These are phyloP conservation scores for Coffea humblotiana DNA, from an alignment of 305 asterid genomes.

Conservation along the genomic window DNA sequence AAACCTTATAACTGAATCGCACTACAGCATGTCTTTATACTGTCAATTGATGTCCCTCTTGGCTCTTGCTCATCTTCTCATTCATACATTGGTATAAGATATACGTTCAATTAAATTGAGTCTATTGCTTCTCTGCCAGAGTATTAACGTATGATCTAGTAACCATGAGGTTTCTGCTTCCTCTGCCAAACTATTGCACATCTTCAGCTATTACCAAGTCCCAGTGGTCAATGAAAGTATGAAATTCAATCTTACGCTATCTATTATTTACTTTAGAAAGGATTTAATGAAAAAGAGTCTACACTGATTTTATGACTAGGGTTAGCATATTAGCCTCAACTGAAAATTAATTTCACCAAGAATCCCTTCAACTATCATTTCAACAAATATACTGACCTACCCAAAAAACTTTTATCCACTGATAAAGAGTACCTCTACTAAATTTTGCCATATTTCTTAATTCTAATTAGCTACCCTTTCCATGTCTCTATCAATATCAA, in stretches of 20 bases:
- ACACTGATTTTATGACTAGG: not conserved
- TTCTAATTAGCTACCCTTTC: not conserved
- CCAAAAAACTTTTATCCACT: not conserved
- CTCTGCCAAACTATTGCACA: not conserved
- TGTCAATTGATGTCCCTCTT: not conserved
- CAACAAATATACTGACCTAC: not conserved
- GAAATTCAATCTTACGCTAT: not conserved
- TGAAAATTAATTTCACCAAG: not conserved
- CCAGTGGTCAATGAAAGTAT: not conserved
- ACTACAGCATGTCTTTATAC: not conserved
- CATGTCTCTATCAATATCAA: not conserved
- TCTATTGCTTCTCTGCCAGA: not conserved
- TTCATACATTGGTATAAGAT: not conserved
- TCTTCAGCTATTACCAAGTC: not conserved
- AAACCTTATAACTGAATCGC: not conserved
- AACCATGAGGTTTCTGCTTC: not conserved
- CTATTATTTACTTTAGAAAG: not conserved
- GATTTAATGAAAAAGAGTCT: not conserved
- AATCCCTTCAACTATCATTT: not conserved
- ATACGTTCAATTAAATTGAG: not conserved
- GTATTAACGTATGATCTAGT: not conserved
- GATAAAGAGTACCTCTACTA: not conserved
- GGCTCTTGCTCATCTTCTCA: not conserved
- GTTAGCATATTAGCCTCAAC: not conserved
- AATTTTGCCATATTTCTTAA: not conserved